Base-by-base conservation (phyloP, 1,139 yeast genomes). In the Taphrina sp. region DNA sequence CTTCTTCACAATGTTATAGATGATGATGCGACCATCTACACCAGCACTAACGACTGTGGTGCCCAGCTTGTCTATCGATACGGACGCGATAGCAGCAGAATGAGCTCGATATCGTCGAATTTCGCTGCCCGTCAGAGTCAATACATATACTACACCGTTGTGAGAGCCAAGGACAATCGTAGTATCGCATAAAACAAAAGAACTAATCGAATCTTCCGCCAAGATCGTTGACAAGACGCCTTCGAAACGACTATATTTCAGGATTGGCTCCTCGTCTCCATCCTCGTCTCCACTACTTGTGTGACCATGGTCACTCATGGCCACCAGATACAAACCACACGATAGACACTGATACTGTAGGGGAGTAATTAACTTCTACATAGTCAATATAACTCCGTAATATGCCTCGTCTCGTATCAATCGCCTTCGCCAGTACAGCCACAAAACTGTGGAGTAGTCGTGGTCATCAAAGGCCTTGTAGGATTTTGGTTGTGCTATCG, bases 41-140 rank as follows among this genome's bases (percentile, higher is more conserved):
- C 60, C 42, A 5, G 57, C 59, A 22, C 60, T 51, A 7, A 49
- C 60, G 34, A 58, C 41, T 17, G 41, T 42, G 8, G 55, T 36
- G 5, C 59, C 57, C 5, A 29, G 35, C 23, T 28, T 23, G 43
- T 58, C 59, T 1, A 89, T 89, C 0, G 79, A 74, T 2, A 85
- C 79, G 63, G 84, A 94, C 26, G 75, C 72, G 17, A 92, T 79
- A 0, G 96, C 87, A 0, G 97, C 92, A 46, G 87, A 74, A 64
- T 94, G 96, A 0, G 94, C 92, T 63, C 87, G 0, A 95, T 83
- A 37, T 94, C 74, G 1, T 88, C 72, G 0, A 81, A 68, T 3
- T 75, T 70, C 61, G 85, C 76, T 41, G 81, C 79, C 0, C 85
- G 76, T 10, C n/a, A 56, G 36, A 5, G 43, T 38, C 1, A 85